Evolutionary conservation across 2,329 filamentous ascomycete species (phyloP).

Genomic region (Leptographium lundbergii): DNA sequence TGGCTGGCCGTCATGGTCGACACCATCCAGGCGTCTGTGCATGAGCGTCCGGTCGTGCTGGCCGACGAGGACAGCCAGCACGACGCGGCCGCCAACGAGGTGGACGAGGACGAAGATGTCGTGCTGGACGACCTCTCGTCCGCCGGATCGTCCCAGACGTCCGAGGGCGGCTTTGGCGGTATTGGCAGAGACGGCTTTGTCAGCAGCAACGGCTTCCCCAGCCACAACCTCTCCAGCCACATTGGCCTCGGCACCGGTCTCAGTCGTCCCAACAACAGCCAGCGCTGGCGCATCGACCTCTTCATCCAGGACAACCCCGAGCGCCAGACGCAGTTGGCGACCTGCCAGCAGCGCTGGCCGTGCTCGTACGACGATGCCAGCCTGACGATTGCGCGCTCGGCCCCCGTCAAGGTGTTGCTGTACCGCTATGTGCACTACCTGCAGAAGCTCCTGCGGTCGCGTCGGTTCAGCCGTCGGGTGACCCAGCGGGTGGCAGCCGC

Average conservation of each 20-base stretch:
- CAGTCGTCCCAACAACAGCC: not conserved
- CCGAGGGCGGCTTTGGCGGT: not conserved
- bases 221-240: too few species aligned
- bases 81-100: slow-evolving; percentile 15
- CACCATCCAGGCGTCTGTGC: slow-evolving; percentile 41
- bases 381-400: slow-evolving; percentile 34
- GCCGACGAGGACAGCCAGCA: slow-evolving; percentile 27
- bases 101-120: slow-evolving; percentile 9
- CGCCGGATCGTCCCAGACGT: not conserved
- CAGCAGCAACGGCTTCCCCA: not conserved
- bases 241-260: not conserved
- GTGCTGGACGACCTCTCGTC: not conserved
- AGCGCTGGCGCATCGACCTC: slow-evolving; percentile 20
- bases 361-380: slow-evolving; percentile 40
- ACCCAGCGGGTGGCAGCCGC: slow-evolving; percentile 12
- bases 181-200: not conserved
- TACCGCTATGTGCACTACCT: slow-evolving; percentile 44
- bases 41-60: slow-evolving; percentile 24
- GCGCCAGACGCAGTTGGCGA: not conserved
- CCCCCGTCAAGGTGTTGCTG: slow-evolving; percentile 45
- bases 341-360: slow-evolving; percentile 31
- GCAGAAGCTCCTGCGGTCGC: slow-evolving; percentile 32
- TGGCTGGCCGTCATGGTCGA: slow-evolving; percentile 50
- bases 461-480: too few species aligned
- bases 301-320: slow-evolving; percentile 23